Evolutionary conservation across 805 yeast genomes (phyloP).

Genomic region (Metschnikowia kofuensis): DNA sequence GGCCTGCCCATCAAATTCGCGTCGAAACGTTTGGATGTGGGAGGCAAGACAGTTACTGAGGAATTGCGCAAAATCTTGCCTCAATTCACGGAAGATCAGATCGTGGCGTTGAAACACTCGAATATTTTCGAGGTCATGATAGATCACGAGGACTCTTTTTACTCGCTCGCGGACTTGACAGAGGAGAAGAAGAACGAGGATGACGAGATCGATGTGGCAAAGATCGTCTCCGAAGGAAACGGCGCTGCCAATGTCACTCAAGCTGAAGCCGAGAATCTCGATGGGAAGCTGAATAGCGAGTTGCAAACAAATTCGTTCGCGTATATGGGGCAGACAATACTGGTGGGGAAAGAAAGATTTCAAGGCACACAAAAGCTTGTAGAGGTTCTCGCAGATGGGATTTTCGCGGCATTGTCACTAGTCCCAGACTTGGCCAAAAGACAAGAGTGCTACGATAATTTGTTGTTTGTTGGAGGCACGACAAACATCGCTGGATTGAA

Average conservation of each 20-base stretch:
- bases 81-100: slow-evolving; percentile 50
- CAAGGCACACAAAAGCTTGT: slow-evolving; percentile 70
- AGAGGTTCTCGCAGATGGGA: slow-evolving; percentile 48
- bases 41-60: slow-evolving; percentile 65
- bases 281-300: slow-evolving; percentile 57
- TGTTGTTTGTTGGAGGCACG: slow-evolving; percentile 78
- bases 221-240: slow-evolving; percentile 76
- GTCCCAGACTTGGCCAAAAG: slow-evolving; percentile 68
- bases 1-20: slow-evolving; percentile 62
- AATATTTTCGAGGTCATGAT: slow-evolving; percentile 75
- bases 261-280: slow-evolving; percentile 35
- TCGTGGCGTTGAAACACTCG: slow-evolving; percentile 73
- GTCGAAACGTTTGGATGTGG: slow-evolving; percentile 47
- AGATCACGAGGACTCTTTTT: slow-evolving; percentile 64
- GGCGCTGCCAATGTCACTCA: slow-evolving; percentile 22
- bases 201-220: slow-evolving; percentile 84
- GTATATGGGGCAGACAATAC: slow-evolving; percentile 51
- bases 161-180: slow-evolving; percentile 50
- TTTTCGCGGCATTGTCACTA: slow-evolving; percentile 50
- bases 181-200: slow-evolving; percentile 40
- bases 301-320: slow-evolving; percentile 68
- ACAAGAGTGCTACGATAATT: slow-evolving; percentile 81
- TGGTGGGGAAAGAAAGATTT: slow-evolving; percentile 87
- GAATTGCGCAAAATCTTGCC: slow-evolving; percentile 56
- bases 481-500: slow-evolving; percentile 71